Conservation (phyloP, 1,284 basidiomycete genomes). For the Lignosus rhinocerotis region DNA sequence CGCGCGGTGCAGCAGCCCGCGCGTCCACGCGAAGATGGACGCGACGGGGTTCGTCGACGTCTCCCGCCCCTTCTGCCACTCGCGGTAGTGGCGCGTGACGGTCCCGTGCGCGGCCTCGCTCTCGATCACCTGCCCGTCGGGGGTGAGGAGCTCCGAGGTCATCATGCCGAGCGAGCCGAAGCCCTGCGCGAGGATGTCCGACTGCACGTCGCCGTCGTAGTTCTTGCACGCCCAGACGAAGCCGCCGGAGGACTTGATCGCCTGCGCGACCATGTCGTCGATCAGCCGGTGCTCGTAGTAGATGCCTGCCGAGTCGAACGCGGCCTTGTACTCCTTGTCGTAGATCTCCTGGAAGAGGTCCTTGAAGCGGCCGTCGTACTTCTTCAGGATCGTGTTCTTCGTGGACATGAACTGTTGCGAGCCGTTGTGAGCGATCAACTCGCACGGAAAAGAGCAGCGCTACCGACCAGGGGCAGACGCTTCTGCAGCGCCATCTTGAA, state of each 20-base stretch:
- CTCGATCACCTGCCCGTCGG: constrained; percentile 90
- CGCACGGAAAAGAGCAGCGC: too few species aligned
- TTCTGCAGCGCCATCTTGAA: constrained; percentile 99
- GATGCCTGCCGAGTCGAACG: constrained; percentile 82
- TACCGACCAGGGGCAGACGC: constrained; percentile 83
- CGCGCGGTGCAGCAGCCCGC: constrained; percentile 91
- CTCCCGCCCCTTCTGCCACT: constrained; percentile 95
- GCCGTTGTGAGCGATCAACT: neutral
- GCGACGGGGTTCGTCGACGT: constrained; percentile 98
- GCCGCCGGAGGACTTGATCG: constrained; percentile 93
- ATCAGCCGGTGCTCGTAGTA: constrained; percentile 97
- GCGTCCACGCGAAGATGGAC: constrained; percentile 98
- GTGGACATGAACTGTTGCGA: constrained; percentile 86
- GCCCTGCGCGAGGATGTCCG: constrained; percentile 92
- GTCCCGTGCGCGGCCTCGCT: constrained; percentile 95
- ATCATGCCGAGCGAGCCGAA: constrained; percentile 96
- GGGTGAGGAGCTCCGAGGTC: constrained; percentile 96
- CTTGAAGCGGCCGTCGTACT: constrained; percentile 98
- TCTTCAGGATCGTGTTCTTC: constrained; percentile 96
- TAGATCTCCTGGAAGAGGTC: constrained; percentile 98
- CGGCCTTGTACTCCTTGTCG: constrained; percentile 79
- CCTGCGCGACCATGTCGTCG: constrained; percentile 97
- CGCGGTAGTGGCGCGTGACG: constrained; percentile 95
- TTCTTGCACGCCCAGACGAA: constrained; percentile 99
- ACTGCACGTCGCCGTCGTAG: constrained; percentile 95